A percentile compares a stretch with the other conserved stretches of the same genome.
phyloP scores from a whole-genome alignment of 768 basidiomycete species.

The Tylopilus intermedius region DNA sequence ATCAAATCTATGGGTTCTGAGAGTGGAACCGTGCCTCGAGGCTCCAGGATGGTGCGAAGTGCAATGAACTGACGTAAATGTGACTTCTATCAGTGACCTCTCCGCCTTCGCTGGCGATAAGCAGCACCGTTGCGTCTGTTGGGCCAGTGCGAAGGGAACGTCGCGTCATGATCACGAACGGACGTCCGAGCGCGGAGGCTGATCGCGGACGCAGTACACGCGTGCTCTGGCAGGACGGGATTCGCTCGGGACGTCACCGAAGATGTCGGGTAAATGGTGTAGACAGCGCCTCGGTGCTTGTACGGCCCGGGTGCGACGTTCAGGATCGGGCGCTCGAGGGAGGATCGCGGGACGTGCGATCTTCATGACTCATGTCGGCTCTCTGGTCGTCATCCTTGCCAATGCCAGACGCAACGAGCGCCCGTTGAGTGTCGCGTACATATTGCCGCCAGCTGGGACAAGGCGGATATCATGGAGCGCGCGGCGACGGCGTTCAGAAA shows the following conservation, averaged over 20 bases:
- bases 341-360: conserved; percentile 1
- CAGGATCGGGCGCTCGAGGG: conserved; percentile 6
- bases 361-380: background rate
- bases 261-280: background rate
- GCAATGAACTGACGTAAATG: conserved; percentile 10
- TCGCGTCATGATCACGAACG: background rate
- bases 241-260: background rate
- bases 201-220: background rate
- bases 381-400: too few species aligned
- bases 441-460: background rate
- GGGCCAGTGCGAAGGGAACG: too few species aligned
- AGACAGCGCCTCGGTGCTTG: too few species aligned
- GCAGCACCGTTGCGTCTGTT: background rate
- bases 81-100: conserved; percentile 5
- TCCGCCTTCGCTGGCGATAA: background rate
- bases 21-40: conserved; percentile 12
- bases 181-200: background rate
- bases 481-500: background rate
- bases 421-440: too few species aligned
- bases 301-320: background rate
- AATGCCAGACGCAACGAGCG: too few species aligned
- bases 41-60: conserved; percentile 3
- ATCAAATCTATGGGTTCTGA: background rate
- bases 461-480: background rate
- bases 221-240: background rate